A percentile compares a stretch with the other conserved stretches of the same genome.
phyloP scores from a whole-genome alignment of 139 green algal species.

The Chlorella sp. region DNA sequence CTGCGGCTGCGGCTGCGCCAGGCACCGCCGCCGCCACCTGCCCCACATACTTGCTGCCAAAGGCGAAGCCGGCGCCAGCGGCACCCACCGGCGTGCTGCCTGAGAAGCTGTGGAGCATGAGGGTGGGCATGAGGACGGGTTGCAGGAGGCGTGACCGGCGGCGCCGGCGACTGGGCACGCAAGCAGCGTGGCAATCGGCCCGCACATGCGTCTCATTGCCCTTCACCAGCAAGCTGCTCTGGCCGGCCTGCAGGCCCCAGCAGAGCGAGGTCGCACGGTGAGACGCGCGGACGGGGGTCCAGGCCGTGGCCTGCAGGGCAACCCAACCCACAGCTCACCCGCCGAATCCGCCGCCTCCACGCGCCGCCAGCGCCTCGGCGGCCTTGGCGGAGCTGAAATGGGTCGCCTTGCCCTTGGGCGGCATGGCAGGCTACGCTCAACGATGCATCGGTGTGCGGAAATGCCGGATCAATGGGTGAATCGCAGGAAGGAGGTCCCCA shows the following conservation, averaged over 20 bases:
- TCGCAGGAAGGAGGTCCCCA: no score
- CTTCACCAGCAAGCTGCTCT: neutral
- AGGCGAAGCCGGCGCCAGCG: conserved; percentile 31
- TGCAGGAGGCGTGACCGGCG: neutral
- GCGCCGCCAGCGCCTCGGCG: conserved; percentile 21
- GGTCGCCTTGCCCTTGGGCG: conserved; percentile 24
- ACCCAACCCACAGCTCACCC: conserved; percentile 9
- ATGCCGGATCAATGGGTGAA: no score
- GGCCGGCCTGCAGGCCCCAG: no score
- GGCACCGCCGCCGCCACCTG: conserved; percentile 16
- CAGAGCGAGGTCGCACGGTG: no score
- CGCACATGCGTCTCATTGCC: no score
- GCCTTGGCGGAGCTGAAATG: conserved; percentile 26
- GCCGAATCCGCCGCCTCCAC: conserved; percentile 23
- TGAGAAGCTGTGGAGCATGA: neutral
- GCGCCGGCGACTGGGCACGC: neutral
- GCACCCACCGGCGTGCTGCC: neutral
- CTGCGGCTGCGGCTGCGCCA: neutral
- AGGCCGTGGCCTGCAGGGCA: no score
- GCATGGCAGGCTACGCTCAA: neutral
- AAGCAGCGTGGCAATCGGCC: neutral
- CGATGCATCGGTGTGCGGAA: no score
- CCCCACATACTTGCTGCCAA: conserved; percentile 43
- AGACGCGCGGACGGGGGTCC: no score
- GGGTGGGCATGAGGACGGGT: no score